A percentile compares a stretch with the other conserved stretches of the same genome.
phyloP scores from a whole-genome alignment of 352 stramenopile species.

The Aphanomyces invadans region DNA sequence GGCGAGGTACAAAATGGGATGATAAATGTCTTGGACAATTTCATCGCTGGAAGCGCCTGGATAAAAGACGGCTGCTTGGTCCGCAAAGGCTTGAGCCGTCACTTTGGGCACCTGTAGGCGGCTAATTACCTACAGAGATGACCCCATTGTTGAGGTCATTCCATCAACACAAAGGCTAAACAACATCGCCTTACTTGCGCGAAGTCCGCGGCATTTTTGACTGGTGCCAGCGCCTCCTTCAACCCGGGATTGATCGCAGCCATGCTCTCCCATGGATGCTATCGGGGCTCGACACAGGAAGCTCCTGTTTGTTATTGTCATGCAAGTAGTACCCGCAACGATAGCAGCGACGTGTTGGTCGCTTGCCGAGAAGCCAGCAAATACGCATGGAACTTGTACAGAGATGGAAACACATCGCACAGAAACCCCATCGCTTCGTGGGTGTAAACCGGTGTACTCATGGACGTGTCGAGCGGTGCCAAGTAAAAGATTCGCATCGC shows the following conservation, averaged over 20 bases:
- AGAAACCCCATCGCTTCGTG: constrained; percentile 58
- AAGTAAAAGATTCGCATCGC: constrained; percentile 79
- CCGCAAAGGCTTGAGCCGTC: constrained; percentile 43
- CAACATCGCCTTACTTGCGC: neutral
- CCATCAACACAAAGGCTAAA: neutral
- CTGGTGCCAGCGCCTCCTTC: constrained; percentile 34
- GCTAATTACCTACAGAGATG: constrained; percentile 30
- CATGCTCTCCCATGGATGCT: constrained; percentile 86
- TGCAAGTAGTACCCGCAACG: constrained; percentile 19
- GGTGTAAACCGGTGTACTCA: constrained; percentile 53
- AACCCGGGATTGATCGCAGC: constrained; percentile 61
- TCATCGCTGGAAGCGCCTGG: constrained; percentile 26
- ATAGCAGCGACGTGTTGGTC: constrained; percentile 14
- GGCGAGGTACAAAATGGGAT: constrained; percentile 76
- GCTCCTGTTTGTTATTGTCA: too few species aligned
- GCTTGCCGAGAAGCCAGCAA: constrained; percentile 23
- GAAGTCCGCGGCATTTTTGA: constrained; percentile 51
- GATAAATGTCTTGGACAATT: constrained; percentile 53
- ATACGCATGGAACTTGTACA: constrained; percentile 50
- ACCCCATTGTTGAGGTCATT: neutral
- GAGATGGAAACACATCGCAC: constrained; percentile 51
- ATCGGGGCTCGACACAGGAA: too few species aligned
- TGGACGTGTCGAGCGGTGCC: constrained; percentile 61
- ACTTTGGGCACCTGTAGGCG: constrained; percentile 36
- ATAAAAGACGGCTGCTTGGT: constrained; percentile 31